Evolutionary conservation across 257 asterid species (phyloP).

Genomic region (Oldenlandia corymbosa): DNA sequence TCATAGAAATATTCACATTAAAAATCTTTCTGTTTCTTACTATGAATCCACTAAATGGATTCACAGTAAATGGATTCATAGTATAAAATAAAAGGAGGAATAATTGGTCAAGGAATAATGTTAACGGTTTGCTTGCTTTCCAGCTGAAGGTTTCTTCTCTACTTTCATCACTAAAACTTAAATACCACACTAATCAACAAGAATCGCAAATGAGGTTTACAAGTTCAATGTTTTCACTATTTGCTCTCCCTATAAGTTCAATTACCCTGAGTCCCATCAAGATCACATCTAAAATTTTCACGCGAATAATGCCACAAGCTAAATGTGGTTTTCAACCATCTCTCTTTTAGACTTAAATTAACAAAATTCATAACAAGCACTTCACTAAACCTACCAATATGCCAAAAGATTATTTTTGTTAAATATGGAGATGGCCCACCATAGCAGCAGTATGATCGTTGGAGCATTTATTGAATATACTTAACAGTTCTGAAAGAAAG

Average conservation of each 20-base stretch:
- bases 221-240: background rate
- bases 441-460: background rate
- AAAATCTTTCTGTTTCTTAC: background rate
- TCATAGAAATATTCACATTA: background rate
- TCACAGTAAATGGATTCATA: no score
- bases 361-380: no score
- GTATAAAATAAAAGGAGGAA: background rate
- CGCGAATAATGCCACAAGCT: background rate
- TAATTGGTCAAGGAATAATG: background rate
- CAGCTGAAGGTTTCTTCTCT: background rate
- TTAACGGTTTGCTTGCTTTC: background rate
- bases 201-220: no score
- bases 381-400: background rate
- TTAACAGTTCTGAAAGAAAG: constrained; percentile 17
- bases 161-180: background rate
- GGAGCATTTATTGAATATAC: background rate
- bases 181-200: background rate
- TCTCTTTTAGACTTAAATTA: background rate
- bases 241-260: background rate
- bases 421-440: background rate
- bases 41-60: no score
- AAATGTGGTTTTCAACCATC: background rate
- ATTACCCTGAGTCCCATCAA: background rate
- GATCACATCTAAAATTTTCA: background rate
- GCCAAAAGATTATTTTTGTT: background rate